These are phyloP conservation scores for Arthrobotrys conoides DNA, from an alignment of 2,329 filamentous ascomycete genomes.

Conservation along the genomic window DNA sequence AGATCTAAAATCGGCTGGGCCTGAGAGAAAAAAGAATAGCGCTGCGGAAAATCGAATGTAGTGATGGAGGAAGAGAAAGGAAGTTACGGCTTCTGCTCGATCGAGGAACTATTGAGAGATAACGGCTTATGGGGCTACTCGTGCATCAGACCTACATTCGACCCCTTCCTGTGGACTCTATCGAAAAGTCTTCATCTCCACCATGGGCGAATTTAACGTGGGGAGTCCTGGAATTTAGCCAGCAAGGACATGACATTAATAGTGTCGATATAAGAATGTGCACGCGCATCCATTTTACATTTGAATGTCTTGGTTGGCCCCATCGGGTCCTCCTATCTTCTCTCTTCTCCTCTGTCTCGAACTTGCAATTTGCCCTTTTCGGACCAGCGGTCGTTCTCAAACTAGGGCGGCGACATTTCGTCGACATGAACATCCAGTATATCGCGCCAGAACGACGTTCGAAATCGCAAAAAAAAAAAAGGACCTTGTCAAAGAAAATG, in stretches of 20 bases:
- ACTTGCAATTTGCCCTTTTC: constrained; percentile 48
- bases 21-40: constrained; percentile 44
- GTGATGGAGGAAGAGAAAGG: constrained; percentile 43
- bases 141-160: constrained; percentile 53
- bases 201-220: constrained; percentile 52
- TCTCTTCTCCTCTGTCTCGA: constrained; percentile 20
- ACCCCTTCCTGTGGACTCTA: constrained; percentile 50
- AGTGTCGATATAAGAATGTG: constrained; percentile 44
- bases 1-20: constrained; percentile 54
- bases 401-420: constrained; percentile 36
- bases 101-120: constrained; percentile 60
- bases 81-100: constrained; percentile 44
- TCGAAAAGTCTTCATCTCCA: constrained; percentile 56
- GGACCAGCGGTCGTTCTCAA: constrained; percentile 20
- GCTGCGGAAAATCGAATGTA: constrained; percentile 26
- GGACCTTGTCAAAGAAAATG: constrained; percentile 41
- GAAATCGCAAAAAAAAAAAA: constrained; percentile 20
- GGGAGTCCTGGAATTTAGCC: constrained; percentile 60
- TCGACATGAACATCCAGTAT: constrained; percentile 29
- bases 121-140: constrained; percentile 45
- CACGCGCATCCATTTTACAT: constrained; percentile 45
- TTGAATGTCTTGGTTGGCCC: constrained; percentile 44
- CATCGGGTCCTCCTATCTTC: constrained; percentile 10
- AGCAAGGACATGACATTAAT: constrained; percentile 37
- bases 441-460: constrained; percentile 32